phyloP scores from a whole-genome alignment of 495 filamentous ascomycete genomes.

The Pyrenula aspistea region DNA sequence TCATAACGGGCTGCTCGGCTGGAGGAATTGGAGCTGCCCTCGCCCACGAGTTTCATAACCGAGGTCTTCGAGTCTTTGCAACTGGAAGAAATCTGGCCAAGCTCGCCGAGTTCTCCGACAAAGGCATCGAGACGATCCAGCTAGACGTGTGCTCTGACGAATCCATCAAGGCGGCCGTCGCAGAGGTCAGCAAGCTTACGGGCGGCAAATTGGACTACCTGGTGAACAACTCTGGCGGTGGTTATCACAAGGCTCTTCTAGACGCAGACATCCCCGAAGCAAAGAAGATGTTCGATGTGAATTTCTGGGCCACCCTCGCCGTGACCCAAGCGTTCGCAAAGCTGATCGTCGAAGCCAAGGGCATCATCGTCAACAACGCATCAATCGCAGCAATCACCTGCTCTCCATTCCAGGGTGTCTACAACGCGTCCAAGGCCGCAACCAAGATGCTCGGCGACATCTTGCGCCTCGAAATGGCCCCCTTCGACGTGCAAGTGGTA shows the following conservation, averaged over 20 bases:
- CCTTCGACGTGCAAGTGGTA: conserved; percentile 41
- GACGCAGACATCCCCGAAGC: conserved; percentile 30
- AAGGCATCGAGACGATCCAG: conserved; percentile 17
- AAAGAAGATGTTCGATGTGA: conserved; percentile 31
- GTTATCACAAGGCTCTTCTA: conserved; percentile 20
- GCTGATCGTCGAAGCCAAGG: conserved; percentile 26
- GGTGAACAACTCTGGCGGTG: conserved; percentile 28
- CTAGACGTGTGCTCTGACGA: conserved; percentile 21
- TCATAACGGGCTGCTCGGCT: conserved; percentile 36
- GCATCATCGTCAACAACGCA: conserved; percentile 31
- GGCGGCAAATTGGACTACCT: conserved; percentile 23
- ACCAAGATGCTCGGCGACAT: conserved; percentile 35
- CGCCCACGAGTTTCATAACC: conserved; percentile 21
- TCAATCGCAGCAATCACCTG: conserved; percentile 32
- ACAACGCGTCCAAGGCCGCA: conserved; percentile 41
- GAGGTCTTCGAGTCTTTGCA: conserved; percentile 30
- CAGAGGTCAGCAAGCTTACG: conserved; percentile 4
- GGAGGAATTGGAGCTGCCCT: conserved; percentile 31
- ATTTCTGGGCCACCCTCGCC: conserved; percentile 32
- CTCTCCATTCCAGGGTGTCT: too few species aligned
- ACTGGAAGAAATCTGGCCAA: conserved; percentile 29
- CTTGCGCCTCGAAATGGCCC: conserved; percentile 38
- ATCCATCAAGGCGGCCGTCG: conserved; percentile 14
- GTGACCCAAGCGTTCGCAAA: conserved; percentile 39
- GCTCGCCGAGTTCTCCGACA: conserved; percentile 12